Conservation (phyloP, 1,139 yeast genomes). For the Yamadazyma mexicana region DNA sequence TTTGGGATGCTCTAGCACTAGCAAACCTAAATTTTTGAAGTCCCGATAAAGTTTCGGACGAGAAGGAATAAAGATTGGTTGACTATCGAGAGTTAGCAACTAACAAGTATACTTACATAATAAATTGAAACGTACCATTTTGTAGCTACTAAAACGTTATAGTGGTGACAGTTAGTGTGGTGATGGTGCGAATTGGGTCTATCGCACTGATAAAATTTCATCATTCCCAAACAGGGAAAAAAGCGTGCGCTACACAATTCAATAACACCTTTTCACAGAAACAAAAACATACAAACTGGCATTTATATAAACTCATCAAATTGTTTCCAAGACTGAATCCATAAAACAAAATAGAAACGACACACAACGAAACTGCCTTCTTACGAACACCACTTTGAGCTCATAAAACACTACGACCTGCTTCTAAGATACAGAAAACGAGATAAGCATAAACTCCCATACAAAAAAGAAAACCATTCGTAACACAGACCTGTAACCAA, state of each 20-base stretch:
- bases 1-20: conserved; percentile 61
- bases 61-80: conserved; percentile 55
- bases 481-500: neutral
- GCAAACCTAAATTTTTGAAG: conserved; percentile 72
- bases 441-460: too few relatives aligned
- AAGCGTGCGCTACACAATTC: conserved; percentile 1
- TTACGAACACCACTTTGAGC: too few relatives aligned
- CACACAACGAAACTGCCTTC: conserved; percentile 4
- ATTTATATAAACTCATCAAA: conserved; percentile 1
- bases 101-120: too few relatives aligned
- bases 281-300: conserved; percentile 4
- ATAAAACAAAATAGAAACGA: conserved; percentile 9
- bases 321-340: neutral
- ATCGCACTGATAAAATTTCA: neutral
- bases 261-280: conserved; percentile 5
- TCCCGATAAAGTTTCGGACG: conserved; percentile 60
- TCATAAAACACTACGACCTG: too few relatives aligned
- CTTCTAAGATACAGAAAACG: too few relatives aligned
- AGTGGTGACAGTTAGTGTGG: too few relatives aligned
- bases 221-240: neutral
- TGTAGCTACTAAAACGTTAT: too few relatives aligned
- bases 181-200: too few relatives aligned
- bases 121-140: conserved; percentile 1
- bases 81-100: conserved; percentile 24
- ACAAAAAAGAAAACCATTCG: too few relatives aligned